A percentile compares a stretch with the other conserved stretches of the same genome.
Evolutionary conservation across 2,329 filamentous ascomycete species (phyloP).

Genomic region (Pochonia chlamydosporia): DNA sequence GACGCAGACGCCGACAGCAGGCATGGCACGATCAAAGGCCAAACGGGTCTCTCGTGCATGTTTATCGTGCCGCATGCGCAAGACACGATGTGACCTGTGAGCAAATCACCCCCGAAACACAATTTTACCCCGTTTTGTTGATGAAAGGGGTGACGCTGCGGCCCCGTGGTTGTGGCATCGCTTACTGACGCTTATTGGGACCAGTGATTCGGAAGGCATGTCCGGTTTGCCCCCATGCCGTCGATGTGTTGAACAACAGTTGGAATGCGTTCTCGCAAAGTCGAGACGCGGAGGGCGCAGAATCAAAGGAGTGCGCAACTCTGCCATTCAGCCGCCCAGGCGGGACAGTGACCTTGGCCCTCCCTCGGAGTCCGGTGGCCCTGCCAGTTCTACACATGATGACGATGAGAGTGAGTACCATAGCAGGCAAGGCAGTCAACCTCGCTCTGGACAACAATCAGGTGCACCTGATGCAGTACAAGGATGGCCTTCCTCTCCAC

Average conservation of each 20-base stretch:
- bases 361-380: background rate
- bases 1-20: slow-evolving; percentile 13
- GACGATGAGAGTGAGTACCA: slow-evolving; percentile 8
- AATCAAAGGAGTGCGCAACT: slow-evolving; percentile 20
- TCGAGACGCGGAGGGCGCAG: slow-evolving; percentile 32
- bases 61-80: slow-evolving; percentile 24
- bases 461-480: slow-evolving; percentile 1
- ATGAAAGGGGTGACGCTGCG: background rate
- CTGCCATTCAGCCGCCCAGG: slow-evolving; percentile 6
- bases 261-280: slow-evolving; percentile 34
- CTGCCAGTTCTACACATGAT: slow-evolving; percentile 5
- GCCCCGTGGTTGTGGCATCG: background rate
- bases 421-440: slow-evolving; percentile 1
- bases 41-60: slow-evolving; percentile 27
- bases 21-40: slow-evolving; percentile 12
- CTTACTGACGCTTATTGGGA: slow-evolving; percentile 8
- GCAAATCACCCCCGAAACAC: slow-evolving; percentile 7
- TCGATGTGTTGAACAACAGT: slow-evolving; percentile 29
- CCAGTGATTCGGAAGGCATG: slow-evolving; percentile 26
- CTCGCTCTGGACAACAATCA: background rate
- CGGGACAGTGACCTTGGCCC: background rate
- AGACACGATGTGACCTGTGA: slow-evolving; percentile 27
- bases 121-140: background rate
- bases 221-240: slow-evolving; percentile 31
- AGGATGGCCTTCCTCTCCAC: slow-evolving; percentile 12